Conservation (phyloP, 192 early-diverging fungal genomes). For the Entomortierella parvispora region DNA sequence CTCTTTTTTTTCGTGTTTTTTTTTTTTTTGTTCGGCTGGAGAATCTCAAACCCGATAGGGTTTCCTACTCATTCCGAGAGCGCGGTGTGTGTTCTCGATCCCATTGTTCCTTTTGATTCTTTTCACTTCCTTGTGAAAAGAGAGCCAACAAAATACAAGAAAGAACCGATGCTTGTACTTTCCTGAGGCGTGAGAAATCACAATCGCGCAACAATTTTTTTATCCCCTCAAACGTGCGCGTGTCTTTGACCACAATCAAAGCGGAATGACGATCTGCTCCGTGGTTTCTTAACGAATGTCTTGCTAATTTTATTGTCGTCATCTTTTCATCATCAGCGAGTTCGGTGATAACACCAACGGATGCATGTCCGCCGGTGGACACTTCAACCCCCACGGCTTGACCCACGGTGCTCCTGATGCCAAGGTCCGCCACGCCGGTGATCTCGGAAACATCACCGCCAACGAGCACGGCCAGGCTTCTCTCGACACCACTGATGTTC, state of each 20-base stretch:
- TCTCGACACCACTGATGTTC: conserved; percentile 63
- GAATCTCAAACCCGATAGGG: not conserved
- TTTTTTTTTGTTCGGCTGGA: not conserved
- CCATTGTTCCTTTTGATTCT: not conserved
- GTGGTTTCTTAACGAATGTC: too few species aligned
- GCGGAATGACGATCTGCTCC: too few species aligned
- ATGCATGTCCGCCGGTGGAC: conserved; percentile 86
- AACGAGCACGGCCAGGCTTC: conserved; percentile 64
- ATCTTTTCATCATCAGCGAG: conserved; percentile 57
- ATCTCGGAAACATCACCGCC: conserved; percentile 87
- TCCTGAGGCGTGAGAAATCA: conserved; percentile 27
- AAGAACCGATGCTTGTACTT: not conserved
- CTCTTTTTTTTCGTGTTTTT: too few species aligned
- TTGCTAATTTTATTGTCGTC: not conserved
- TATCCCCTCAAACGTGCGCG: too few species aligned
- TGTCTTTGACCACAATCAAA: too few species aligned
- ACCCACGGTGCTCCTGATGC: conserved; percentile 83
- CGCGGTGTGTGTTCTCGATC: not conserved
- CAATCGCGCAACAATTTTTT: too few species aligned
- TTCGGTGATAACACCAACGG: conserved; percentile 86
- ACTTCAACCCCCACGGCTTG: conserved; percentile 85
- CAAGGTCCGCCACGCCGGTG: conserved; percentile 83
- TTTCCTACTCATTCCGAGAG: conserved; percentile 33
- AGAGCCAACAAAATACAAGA: not conserved
- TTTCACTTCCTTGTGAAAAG: not conserved